These are phyloP conservation scores for Cladosporium colombiae DNA, from an alignment of 2,329 filamentous ascomycete genomes.

Conservation along the genomic window DNA sequence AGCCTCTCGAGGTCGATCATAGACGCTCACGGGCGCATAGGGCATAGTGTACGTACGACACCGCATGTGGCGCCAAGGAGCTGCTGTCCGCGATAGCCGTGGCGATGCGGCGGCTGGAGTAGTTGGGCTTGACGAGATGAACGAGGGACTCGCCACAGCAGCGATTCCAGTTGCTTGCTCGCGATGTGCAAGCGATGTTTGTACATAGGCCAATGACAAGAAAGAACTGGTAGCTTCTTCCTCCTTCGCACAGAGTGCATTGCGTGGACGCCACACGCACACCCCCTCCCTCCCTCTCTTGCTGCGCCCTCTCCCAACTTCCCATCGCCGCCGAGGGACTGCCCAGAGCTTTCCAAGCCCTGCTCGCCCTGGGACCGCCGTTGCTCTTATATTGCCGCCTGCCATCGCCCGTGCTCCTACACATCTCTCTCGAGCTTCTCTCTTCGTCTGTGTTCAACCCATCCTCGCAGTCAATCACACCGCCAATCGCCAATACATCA, in stretches of 20 bases:
- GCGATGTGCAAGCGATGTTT: background rate
- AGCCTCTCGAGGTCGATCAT: background rate
- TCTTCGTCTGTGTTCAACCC: background rate
- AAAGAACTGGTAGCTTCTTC: background rate
- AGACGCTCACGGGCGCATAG: background rate
- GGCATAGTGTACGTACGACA: background rate
- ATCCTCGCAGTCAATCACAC: background rate
- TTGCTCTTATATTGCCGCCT: constrained; percentile 16
- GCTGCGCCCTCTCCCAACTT: constrained; percentile 12
- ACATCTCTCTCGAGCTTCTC: background rate
- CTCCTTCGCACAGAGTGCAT: background rate
- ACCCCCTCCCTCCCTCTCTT: background rate
- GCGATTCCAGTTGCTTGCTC: background rate
- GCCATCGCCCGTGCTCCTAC: constrained; percentile 13
- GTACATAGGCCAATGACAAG: background rate
- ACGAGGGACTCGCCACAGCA: background rate
- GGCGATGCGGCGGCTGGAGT: background rate
- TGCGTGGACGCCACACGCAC: constrained; percentile 9
- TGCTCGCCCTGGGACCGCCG: background rate
- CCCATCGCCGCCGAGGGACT: background rate
- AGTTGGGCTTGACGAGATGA: background rate
- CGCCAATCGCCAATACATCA: background rate
- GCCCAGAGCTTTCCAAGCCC: constrained; percentile 11
- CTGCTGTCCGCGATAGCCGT: background rate
- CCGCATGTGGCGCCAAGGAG: background rate